Evolutionary conservation across 345 rosid species (phyloP), one percentile per base, ranked within the genome.

Genomic region (Corchorus capsularis): DNA sequence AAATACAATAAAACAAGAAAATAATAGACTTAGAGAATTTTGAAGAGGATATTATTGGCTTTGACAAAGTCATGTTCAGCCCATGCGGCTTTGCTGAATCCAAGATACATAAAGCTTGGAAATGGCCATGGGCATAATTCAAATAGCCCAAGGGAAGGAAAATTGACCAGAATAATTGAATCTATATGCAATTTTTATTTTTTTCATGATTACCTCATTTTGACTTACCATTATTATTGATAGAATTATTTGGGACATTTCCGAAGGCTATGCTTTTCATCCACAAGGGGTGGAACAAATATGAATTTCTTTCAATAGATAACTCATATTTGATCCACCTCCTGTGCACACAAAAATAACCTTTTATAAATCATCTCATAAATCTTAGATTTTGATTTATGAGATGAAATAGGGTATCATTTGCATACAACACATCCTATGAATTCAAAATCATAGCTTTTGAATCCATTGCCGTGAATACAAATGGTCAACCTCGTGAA

Each of bases 301-400:
- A 85, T 78, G 81, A 82, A 47, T 69, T 50, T 39, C 43, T 55
- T 78, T 41, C 0, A n/a, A 20, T 0, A 0, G 35, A 11, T 13
- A 79, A 69, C 15, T 80, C 80, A 85, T 85, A 85, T 85, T 82
- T 79, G 85, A 35, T 80, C 85, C 85, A 80, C 83, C 83, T 6
- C 87, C 85, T 85, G 87, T 77, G 71, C 56, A 56, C 73, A 59
- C 83, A 74, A 5, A 68, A 81, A 37, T 49, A 71, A 52, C 77
- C 82, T 62, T 27, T 62, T 63, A n/a, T 7, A 12, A 27, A 27
- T 4, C 11, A 20, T 61, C 13, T 3, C 10, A 9, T 22, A 20
- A 3, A 19, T 20, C 9, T 11, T 1, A 4, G 32, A 19, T 16
- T 1, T 39, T 39, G 27, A 27, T 27, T 27, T 27, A 64, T 39